Base-by-base conservation (phyloP, 257 asterid genomes). In the Nicotiana noctiflora region DNA sequence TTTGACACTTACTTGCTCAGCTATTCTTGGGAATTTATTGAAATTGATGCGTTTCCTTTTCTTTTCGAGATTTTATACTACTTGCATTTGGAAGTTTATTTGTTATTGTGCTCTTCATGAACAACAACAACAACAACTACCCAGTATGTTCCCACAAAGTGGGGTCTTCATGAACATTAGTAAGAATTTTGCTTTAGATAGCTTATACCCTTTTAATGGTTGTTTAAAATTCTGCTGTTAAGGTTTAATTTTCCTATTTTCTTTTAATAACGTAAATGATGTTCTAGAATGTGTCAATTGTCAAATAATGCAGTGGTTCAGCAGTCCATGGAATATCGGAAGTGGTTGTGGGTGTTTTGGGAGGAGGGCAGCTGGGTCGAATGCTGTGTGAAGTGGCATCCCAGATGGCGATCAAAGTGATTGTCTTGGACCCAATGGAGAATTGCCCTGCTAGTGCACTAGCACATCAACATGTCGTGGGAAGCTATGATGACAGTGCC, bases 341-440 rank as follows among this genome's bases (percentile, higher is more conserved):
- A 84, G 86, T 79, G 31, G 92, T 94, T 85, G 98, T 96, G 81
- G 99, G 99, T 65, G 95, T 96, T 87, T 88, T 96, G 82, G 99
- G 99, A 79, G 99, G 99, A 85, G 99, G 99, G 32, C 99, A 96
- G 46, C 89, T 96, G 75, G 99, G 99, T 13, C 97, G 99, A 57
- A 96, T 96, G 99, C 80, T 96, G 81, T 93, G 99, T 74, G 90
- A 96, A 89, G 98, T 97, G 55, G 98, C 98, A 60, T 94, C 98
- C 15, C 87, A 87, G 81, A 53, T 94, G 94, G 98, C 95, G 8
- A 89, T 94, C 55, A 96, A 96, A 87, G 95, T 96, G 17, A 79
- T 90, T 79, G 74, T 96, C 79, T 85, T 96, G 75, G 99, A 96
- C 67, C 99, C 99, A 0, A 78, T 82, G 90, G 93, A 90, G 87